Conservation (phyloP, 2,329 filamentous ascomycete genomes). For the Colletotrichum lindemuthianum region DNA sequence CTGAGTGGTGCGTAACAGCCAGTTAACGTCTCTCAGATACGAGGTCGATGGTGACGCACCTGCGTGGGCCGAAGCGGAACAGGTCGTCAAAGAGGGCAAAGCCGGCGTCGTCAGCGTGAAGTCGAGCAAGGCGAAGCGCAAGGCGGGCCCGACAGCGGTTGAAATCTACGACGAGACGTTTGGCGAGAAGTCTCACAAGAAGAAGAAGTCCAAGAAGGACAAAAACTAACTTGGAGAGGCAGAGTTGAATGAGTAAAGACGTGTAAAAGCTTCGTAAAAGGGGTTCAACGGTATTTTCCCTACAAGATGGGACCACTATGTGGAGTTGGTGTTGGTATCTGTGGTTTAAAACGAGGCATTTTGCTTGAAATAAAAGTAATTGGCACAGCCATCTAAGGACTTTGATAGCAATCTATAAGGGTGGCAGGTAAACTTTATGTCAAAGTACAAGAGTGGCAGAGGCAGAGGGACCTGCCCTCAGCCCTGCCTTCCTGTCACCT, state of each 20-base stretch:
- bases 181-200: slow-evolving; percentile 66
- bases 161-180: slow-evolving; percentile 72
- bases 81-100: slow-evolving; percentile 73
- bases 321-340: slow-evolving; percentile 29
- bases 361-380: slow-evolving; percentile 1
- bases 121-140: slow-evolving; percentile 79
- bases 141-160: slow-evolving; percentile 68
- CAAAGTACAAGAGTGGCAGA: background rate
- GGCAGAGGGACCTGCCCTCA: background rate
- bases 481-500: no score
- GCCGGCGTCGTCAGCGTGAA: slow-evolving; percentile 82
- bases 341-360: slow-evolving; percentile 11
- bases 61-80: slow-evolving; percentile 77
- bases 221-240: slow-evolving; percentile 2
- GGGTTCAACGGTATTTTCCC: slow-evolving; percentile 20
- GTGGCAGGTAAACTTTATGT: background rate
- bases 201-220: slow-evolving; percentile 54
- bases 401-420: background rate
- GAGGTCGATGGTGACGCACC: slow-evolving; percentile 71
- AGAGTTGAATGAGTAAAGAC: slow-evolving; percentile 4
- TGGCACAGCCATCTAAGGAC: background rate
- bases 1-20: slow-evolving; percentile 7
- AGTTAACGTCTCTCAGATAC: slow-evolving; percentile 56
- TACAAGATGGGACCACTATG: slow-evolving; percentile 17
- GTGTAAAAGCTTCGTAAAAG: slow-evolving; percentile 32